phyloP scores from a whole-genome alignment of 2,329 filamentous ascomycete genomes.

The Sporothrix schenckii region DNA sequence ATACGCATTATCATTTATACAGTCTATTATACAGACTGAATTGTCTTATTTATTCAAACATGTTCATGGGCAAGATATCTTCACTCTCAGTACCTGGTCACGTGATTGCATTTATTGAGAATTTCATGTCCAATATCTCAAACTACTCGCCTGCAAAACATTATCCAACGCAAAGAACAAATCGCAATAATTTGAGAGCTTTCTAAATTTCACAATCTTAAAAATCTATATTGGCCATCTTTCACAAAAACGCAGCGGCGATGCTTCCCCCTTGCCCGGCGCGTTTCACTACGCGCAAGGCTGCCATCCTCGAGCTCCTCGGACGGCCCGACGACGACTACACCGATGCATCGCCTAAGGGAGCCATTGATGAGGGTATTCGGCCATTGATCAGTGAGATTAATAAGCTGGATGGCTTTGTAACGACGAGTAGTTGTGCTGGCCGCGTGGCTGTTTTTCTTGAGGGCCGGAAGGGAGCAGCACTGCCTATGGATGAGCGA shows the following conservation, averaged over 20 bases:
- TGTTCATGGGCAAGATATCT: neutral
- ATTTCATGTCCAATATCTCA: slow-evolving; percentile 12
- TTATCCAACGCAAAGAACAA: neutral
- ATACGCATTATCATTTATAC: neutral
- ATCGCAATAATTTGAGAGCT: neutral
- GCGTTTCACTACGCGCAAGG: slow-evolving; percentile 58
- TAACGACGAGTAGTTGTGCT: slow-evolving; percentile 92
- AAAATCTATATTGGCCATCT: too few relatives aligned
- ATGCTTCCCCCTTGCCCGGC: slow-evolving; percentile 34
- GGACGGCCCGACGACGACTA: slow-evolving; percentile 70
- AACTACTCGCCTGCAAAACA: neutral
- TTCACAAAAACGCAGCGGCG: neutral
- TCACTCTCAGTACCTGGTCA: neutral
- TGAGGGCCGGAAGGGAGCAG: slow-evolving; percentile 64
- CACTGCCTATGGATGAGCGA: neutral
- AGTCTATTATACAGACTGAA: neutral
- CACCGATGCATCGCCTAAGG: slow-evolving; percentile 84
- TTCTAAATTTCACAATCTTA: too few relatives aligned
- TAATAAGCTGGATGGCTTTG: slow-evolving; percentile 72
- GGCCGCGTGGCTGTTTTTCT: slow-evolving; percentile 86
- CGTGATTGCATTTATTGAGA: slow-evolving; percentile 11
- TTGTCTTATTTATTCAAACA: neutral
- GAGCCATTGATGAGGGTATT: slow-evolving; percentile 79
- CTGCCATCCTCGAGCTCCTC: slow-evolving; percentile 71
- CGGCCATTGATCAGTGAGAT: slow-evolving; percentile 75